These are phyloP conservation scores for Phytophthora macrochlamydospora DNA, from an alignment of 352 stramenopile genomes.

Conservation along the genomic window DNA sequence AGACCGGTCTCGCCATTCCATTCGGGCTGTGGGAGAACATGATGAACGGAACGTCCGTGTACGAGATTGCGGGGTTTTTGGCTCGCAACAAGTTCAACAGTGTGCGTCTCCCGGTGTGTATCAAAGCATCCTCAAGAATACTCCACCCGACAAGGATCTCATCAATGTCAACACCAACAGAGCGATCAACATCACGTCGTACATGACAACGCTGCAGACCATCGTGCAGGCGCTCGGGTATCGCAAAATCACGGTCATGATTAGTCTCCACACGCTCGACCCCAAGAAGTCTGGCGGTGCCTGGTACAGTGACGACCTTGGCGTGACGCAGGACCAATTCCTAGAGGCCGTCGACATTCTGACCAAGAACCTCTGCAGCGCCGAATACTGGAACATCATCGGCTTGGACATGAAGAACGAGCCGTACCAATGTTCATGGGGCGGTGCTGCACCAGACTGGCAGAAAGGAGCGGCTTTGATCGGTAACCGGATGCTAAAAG, in stretches of 20 bases:
- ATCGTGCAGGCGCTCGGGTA: constrained; percentile 63
- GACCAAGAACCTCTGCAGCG: constrained; percentile 54
- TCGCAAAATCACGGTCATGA: constrained; percentile 63
- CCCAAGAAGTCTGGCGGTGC: constrained; percentile 47
- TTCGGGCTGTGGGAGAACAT: constrained; percentile 80
- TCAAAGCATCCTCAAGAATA: constrained; percentile 61
- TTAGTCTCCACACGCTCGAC: constrained; percentile 68
- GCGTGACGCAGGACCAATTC: constrained; percentile 56
- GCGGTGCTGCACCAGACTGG: constrained; percentile 47
- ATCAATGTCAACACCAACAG: constrained; percentile 70
- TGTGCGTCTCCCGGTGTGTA: constrained; percentile 59
- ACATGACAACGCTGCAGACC: constrained; percentile 55
- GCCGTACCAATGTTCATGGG: constrained; percentile 58
- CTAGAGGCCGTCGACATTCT: constrained; percentile 58
- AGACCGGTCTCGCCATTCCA: constrained; percentile 52
- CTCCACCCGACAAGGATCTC: constrained; percentile 36
- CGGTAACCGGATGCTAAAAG: constrained; percentile 61
- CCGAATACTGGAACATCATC: constrained; percentile 69
- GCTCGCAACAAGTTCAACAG: constrained; percentile 73
- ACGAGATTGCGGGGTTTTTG: constrained; percentile 65
- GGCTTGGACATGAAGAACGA: constrained; percentile 76
- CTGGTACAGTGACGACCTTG: constrained; percentile 58
- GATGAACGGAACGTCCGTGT: constrained; percentile 75
- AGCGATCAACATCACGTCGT: constrained; percentile 62
- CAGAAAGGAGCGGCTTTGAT: constrained; percentile 54